Evolutionary conservation across 805 yeast genomes (phyloP).

Genomic region (Tetrapisispora arboricola): DNA sequence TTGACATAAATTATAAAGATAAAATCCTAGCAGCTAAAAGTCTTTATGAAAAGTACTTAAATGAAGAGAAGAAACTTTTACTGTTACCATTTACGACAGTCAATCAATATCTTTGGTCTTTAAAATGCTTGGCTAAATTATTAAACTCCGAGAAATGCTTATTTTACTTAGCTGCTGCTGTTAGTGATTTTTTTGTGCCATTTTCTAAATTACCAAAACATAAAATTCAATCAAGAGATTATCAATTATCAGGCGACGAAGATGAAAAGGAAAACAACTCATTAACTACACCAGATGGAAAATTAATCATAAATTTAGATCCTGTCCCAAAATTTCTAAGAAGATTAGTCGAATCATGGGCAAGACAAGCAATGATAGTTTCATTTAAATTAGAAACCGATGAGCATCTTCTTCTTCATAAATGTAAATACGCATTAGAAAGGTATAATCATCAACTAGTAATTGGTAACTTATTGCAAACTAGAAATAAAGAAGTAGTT

Average conservation of each 20-base stretch:
- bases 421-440: slow-evolving; percentile 68
- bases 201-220: slow-evolving; percentile 79
- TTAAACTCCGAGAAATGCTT: slow-evolving; percentile 54
- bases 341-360: slow-evolving; percentile 87
- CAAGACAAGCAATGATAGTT: slow-evolving; percentile 87
- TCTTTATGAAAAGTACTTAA: slow-evolving; percentile 25
- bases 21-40: slow-evolving; percentile 52
- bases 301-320: slow-evolving; percentile 73
- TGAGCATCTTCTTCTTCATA: slow-evolving; percentile 50
- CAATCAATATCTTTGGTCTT: slow-evolving; percentile 82
- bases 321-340: slow-evolving; percentile 93
- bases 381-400: slow-evolving; percentile 95
- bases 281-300: slow-evolving; percentile 39
- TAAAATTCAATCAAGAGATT: slow-evolving; percentile 78
- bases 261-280: slow-evolving; percentile 8
- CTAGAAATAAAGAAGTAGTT: slow-evolving; percentile 79
- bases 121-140: slow-evolving; percentile 53
- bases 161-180: slow-evolving; percentile 94
- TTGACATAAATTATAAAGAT: slow-evolving; percentile 48
- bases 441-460: slow-evolving; percentile 90
- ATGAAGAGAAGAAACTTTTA: slow-evolving; percentile 30
- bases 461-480: slow-evolving; percentile 84
- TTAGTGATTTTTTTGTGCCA: slow-evolving; percentile 91
- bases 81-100: slow-evolving; percentile 88
- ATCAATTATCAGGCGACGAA: slow-evolving; percentile 24